Conservation (phyloP, 2,329 filamentous ascomycete genomes). For the Ophiocordyceps camponoti-leonardi region DNA sequence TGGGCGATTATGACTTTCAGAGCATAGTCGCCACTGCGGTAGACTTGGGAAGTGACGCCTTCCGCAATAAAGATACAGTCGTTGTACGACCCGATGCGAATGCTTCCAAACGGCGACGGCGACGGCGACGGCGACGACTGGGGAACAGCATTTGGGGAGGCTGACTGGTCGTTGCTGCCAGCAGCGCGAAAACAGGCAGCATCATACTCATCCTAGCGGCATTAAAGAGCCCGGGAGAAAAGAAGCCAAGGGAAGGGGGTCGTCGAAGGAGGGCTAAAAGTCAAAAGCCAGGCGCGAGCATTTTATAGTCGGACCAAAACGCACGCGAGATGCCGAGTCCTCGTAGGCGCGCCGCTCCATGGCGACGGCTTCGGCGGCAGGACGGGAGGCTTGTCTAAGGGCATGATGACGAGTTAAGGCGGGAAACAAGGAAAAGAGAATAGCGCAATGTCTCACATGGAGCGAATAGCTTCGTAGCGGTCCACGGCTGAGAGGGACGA, state of each 20-base stretch:
- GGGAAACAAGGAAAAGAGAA: neutral
- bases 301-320: conserved; percentile 5
- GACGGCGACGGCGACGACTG: neutral
- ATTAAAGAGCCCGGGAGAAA: neutral
- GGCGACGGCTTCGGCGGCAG: conserved; percentile 34
- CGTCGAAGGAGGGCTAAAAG: neutral
- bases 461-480: neutral
- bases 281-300: neutral
- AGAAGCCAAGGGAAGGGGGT: too few species aligned
- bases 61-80: conserved; percentile 37
- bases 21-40: conserved; percentile 47
- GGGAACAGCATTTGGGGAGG: neutral
- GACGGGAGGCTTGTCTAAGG: conserved; percentile 14
- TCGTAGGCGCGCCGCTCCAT: conserved; percentile 50
- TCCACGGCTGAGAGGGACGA: neutral
- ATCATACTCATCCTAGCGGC: conserved; percentile 39
- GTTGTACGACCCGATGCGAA: conserved; percentile 34
- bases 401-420: neutral
- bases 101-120: conserved; percentile 9
- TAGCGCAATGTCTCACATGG: neutral
- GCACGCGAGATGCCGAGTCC: conserved; percentile 38
- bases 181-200: conserved; percentile 17
- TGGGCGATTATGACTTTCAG: conserved; percentile 75
- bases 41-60: conserved; percentile 73
- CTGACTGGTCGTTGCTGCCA: neutral